A percentile compares a stretch with the other conserved stretches of the same genome.
These are phyloP conservation scores for Themeda triandra DNA, from an alignment of 176 grass and related monocot genomes.

Conservation along the genomic window DNA sequence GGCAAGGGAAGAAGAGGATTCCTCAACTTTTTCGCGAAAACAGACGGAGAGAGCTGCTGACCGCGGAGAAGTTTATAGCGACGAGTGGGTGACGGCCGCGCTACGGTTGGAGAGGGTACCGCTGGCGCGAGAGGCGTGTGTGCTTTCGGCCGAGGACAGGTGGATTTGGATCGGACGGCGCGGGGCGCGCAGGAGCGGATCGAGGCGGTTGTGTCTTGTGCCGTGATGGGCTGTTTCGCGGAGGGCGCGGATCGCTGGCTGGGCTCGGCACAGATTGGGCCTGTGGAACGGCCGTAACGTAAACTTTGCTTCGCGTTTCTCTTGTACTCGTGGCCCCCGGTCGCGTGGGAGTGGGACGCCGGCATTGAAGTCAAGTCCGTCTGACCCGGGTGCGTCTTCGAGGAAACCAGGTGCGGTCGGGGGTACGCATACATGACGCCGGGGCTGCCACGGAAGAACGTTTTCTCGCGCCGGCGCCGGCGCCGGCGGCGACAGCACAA, in stretches of 20 bases:
- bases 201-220: background rate
- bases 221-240: background rate
- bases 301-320: no score
- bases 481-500: no score
- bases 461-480: no score
- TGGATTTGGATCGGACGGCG: background rate
- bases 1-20: background rate
- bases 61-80: background rate
- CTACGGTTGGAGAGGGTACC: background rate
- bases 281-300: background rate
- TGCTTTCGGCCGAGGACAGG: background rate
- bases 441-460: no score
- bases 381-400: no score
- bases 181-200: background rate
- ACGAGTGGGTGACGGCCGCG: background rate
- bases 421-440: no score
- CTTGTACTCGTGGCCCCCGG: no score
- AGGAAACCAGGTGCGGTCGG: no score
- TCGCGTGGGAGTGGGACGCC: no score
- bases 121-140: background rate
- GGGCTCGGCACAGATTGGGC: background rate
- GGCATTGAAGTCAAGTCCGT: no score
- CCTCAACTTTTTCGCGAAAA: background rate
- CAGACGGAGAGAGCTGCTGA: rapidly evolving
- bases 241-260: background rate